Percentiles rank a stretch among this genome's conserved stretches.
These are phyloP conservation scores for Apophysomyces sp. DNA, from an alignment of 371 early-diverging fungal genomes.

Conservation along the genomic window DNA sequence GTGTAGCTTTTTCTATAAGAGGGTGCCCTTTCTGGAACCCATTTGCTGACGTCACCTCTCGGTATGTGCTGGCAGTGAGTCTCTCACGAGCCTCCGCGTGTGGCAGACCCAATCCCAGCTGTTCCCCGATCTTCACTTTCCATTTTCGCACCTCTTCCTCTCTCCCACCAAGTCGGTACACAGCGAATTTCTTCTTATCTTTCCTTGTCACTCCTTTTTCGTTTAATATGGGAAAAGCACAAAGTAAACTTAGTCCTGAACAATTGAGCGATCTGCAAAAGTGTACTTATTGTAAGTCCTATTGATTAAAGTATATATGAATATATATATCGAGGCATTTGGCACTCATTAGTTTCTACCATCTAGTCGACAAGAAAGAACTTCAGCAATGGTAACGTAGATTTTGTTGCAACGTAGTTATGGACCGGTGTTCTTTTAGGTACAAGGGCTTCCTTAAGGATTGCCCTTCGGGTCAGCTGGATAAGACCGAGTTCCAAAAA, in stretches of 20 bases:
- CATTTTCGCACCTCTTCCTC: neutral
- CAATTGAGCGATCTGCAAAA: constrained; percentile 76
- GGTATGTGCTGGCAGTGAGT: no score
- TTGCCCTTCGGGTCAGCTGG: constrained; percentile 84
- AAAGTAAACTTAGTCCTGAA: constrained; percentile 79
- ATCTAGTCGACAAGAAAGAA: constrained; percentile 86
- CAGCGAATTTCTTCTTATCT: neutral
- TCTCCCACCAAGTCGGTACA: neutral
- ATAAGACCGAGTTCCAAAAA: constrained; percentile 81
- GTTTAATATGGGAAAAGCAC: constrained; percentile 73
- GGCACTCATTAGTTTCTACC: neutral
- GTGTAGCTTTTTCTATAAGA: no score
- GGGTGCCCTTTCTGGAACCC: no score
- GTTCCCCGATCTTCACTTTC: neutral
- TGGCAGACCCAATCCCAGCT: no score
- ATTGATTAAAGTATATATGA: no score
- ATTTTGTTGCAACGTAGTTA: neutral
- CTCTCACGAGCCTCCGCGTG: no score
- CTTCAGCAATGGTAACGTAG: constrained; percentile 82
- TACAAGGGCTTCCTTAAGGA: constrained; percentile 93
- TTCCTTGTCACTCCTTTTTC: constrained; percentile 9
- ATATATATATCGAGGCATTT: neutral
- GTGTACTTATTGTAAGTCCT: constrained; percentile 75
- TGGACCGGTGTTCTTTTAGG: constrained; percentile 40
- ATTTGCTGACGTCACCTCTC: no score